phyloP scores from a whole-genome alignment of 2,329 filamentous ascomycete genomes.

The Purpureocillium lavendulum region DNA sequence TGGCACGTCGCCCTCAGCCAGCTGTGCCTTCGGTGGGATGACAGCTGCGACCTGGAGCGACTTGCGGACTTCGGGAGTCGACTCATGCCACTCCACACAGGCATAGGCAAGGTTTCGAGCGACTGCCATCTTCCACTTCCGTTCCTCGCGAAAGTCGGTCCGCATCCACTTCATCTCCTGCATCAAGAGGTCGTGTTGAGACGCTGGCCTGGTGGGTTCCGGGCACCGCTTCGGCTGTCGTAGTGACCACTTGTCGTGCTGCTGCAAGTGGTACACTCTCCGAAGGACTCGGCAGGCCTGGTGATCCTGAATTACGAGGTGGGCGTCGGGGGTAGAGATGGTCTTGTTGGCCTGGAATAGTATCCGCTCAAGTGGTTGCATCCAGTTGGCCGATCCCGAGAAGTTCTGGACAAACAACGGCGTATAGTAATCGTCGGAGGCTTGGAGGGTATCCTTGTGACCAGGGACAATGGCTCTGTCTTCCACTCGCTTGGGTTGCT shows the following conservation, averaged over 20 bases:
- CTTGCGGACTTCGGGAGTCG: constrained; percentile 53
- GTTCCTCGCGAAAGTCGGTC: constrained; percentile 88
- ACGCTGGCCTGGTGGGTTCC: constrained; percentile 68
- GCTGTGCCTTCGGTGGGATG: constrained; percentile 33
- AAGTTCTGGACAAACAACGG: constrained; percentile 53
- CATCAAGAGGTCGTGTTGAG: constrained; percentile 80
- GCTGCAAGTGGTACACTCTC: constrained; percentile 83
- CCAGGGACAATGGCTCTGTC: constrained; percentile 36
- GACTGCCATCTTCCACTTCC: constrained; percentile 83
- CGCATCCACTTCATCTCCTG: constrained; percentile 98
- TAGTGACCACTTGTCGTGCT: constrained; percentile 85
- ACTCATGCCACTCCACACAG: constrained; percentile 74
- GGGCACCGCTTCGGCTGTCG: constrained; percentile 77
- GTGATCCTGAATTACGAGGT: constrained; percentile 74
- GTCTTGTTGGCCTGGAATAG: constrained; percentile 83
- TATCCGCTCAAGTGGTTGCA: constrained; percentile 60
- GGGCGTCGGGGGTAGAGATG: constrained; percentile 74
- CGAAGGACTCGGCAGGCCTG: constrained; percentile 82
- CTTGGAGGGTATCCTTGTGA: constrained; percentile 31
- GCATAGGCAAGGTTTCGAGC: constrained; percentile 74
- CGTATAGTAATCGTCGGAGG: constrained; percentile 56
- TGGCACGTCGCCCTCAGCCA: constrained; percentile 17
- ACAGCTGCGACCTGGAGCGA: constrained; percentile 58
- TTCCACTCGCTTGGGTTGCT: constrained; percentile 43
- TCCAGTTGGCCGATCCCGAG: constrained; percentile 46